These are phyloP conservation scores for Petasospora fabianii DNA, from an alignment of 1,139 yeast genomes.

Conservation along the genomic window DNA sequence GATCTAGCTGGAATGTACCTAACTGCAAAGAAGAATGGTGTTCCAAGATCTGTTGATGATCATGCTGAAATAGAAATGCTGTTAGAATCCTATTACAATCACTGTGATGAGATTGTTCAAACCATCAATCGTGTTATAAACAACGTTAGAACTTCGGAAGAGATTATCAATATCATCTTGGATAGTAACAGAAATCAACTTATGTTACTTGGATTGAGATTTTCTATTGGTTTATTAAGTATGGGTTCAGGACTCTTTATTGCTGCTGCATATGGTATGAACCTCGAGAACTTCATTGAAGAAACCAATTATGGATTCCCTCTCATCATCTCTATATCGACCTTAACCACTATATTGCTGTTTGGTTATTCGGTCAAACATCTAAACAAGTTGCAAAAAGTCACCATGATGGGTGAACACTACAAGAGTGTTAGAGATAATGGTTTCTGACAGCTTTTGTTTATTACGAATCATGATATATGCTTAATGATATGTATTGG, in stretches of 20 bases:
- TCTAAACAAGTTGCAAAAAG: constrained; percentile 39
- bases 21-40: constrained; percentile 39
- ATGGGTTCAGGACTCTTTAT: constrained; percentile 75
- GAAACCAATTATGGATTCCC: constrained; percentile 60
- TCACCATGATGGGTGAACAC: constrained; percentile 38
- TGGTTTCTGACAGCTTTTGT: no score
- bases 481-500: no score
- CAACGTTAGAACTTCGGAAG: constrained; percentile 92
- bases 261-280: constrained; percentile 93
- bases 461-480: no score
- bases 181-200: constrained; percentile 94
- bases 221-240: constrained; percentile 83
- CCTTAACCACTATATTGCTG: constrained; percentile 30
- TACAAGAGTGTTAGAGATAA: constrained; percentile 15
- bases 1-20: constrained; percentile 84
- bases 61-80: constrained; percentile 84
- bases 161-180: constrained; percentile 87
- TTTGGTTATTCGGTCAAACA: constrained; percentile 38
- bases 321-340: constrained; percentile 42
- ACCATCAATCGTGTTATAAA: constrained; percentile 78
- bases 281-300: constrained; percentile 83
- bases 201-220: constrained; percentile 82
- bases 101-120: constrained; percentile 95
- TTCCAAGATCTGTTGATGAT: constrained; percentile 35
- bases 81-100: constrained; percentile 88